These are phyloP conservation scores for Nemania diffusa DNA, from an alignment of 2,329 filamentous ascomycete genomes.

Conservation along the genomic window DNA sequence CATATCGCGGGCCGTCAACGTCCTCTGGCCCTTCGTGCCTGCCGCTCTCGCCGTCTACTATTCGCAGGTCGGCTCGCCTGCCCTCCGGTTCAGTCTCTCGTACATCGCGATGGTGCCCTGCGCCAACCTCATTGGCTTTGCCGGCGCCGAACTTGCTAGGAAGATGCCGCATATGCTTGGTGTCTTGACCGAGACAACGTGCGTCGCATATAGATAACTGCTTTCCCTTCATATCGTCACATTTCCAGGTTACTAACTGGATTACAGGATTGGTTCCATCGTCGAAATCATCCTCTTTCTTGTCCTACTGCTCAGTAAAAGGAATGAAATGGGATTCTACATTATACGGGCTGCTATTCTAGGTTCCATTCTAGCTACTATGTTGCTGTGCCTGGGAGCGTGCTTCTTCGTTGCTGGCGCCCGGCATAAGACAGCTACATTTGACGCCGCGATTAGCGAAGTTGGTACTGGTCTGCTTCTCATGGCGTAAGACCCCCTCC, in stretches of 20 bases:
- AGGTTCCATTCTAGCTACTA: slow-evolving; percentile 83
- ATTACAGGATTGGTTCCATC: slow-evolving; percentile 70
- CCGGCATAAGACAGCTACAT: slow-evolving; percentile 72
- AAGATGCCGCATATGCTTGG: slow-evolving; percentile 80
- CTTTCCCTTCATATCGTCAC: slow-evolving; percentile 40
- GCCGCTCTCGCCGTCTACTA: slow-evolving; percentile 73
- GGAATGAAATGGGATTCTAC: slow-evolving; percentile 61
- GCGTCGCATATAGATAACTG: slow-evolving; percentile 47
- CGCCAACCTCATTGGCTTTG: slow-evolving; percentile 80
- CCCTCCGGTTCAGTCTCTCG: slow-evolving; percentile 74
- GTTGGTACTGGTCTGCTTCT: slow-evolving; percentile 80
- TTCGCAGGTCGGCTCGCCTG: slow-evolving; percentile 55
- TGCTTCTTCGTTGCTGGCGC: slow-evolving; percentile 85
- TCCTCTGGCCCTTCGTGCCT: slow-evolving; percentile 80
- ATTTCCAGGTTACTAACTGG: slow-evolving; percentile 27
- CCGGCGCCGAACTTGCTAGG: slow-evolving; percentile 75
- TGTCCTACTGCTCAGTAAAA: slow-evolving; percentile 66
- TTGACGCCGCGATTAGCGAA: slow-evolving; percentile 81
- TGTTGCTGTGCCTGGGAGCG: slow-evolving; percentile 80
- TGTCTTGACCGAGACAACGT: slow-evolving; percentile 69
- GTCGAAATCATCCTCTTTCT: slow-evolving; percentile 88
- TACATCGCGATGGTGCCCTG: slow-evolving; percentile 83
- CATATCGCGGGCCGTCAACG: slow-evolving; percentile 72
- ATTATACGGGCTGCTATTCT: slow-evolving; percentile 87
- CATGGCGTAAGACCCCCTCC: slow-evolving; percentile 69